These are phyloP conservation scores for Starmerella potacharoeniae DNA, from an alignment of 805 yeast species.

Conservation along the genomic window DNA sequence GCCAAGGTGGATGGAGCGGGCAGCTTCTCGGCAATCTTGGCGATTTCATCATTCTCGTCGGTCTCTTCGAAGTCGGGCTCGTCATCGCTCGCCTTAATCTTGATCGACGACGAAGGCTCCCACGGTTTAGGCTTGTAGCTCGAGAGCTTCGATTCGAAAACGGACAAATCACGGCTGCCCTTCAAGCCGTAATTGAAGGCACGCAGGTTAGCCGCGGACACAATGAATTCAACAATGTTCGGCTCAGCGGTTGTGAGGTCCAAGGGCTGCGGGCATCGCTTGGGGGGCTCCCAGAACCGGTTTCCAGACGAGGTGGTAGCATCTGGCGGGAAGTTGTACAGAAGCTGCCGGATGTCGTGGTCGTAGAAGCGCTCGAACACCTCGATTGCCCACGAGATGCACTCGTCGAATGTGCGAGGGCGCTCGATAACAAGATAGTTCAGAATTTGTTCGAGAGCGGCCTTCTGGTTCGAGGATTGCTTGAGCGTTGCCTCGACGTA, in stretches of 20 bases:
- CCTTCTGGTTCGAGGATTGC: conserved; percentile 84
- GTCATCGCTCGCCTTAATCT: conserved; percentile 81
- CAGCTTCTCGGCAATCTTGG: conserved; percentile 54
- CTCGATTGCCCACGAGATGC: conserved; percentile 87
- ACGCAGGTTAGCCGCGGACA: conserved; percentile 81
- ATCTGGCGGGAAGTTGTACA: conserved; percentile 90
- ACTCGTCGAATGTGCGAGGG: conserved; percentile 85
- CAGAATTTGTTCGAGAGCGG: conserved; percentile 64
- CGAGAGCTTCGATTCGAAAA: conserved; percentile 41
- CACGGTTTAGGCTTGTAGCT: conserved; percentile 49
- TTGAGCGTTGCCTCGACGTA: conserved; percentile 84
- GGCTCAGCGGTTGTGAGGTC: conserved; percentile 60
- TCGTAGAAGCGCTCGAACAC: conserved; percentile 79
- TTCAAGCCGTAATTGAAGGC: conserved; percentile 85
- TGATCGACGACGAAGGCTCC: conserved; percentile 59
- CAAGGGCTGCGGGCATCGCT: conserved; percentile 88
- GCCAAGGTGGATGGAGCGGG: conserved; percentile 85
- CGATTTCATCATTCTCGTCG: conserved; percentile 18
- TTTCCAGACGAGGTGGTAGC: conserved; percentile 82
- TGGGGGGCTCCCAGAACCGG: conserved; percentile 96
- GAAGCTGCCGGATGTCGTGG: conserved; percentile 77
- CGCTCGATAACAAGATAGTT: conserved; percentile 62
- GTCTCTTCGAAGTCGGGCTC: conserved; percentile 54
- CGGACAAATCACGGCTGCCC: conserved; percentile 46
- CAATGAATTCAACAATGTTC: conserved; percentile 72